Conservation (phyloP, 78 protist genomes). For the Dictyostelium brefeldianum region DNA sequence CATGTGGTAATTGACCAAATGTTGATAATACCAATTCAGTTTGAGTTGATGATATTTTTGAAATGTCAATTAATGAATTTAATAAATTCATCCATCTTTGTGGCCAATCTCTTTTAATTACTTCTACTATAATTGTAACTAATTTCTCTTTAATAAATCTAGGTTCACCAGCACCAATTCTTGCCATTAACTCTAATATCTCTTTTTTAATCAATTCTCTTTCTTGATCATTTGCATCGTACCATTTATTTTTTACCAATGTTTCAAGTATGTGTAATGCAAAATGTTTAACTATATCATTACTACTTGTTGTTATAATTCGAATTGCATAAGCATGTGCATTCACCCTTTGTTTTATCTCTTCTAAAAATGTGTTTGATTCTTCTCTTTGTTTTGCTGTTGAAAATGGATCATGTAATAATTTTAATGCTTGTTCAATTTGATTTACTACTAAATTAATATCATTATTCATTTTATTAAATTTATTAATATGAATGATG, state of each 20-base stretch:
- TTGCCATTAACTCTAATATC: slow-evolving; percentile 36
- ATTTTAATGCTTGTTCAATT: slow-evolving; percentile 37
- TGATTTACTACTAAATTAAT: slow-evolving; percentile 5
- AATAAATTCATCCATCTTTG: slow-evolving; percentile 80
- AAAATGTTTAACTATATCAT: slow-evolving; percentile 53
- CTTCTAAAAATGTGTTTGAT: slow-evolving; percentile 48
- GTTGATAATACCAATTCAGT: slow-evolving; percentile 57
- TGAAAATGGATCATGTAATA: slow-evolving; percentile 37
- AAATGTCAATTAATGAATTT: slow-evolving; percentile 25
- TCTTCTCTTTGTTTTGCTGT: not conserved
- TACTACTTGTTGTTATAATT: not conserved
- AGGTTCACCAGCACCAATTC: slow-evolving; percentile 31
- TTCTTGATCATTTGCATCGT: slow-evolving; percentile 27
- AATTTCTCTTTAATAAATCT: slow-evolving; percentile 75
- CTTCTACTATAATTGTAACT: slow-evolving; percentile 74
- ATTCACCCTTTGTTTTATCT: slow-evolving; percentile 33
- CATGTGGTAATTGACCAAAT: slow-evolving; percentile 71
- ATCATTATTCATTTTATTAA: slow-evolving; percentile 5
- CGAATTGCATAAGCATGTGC: slow-evolving; percentile 41
- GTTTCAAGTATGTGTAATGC: slow-evolving; percentile 68
- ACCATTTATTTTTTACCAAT: slow-evolving; percentile 68
- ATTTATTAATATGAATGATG: not conserved
- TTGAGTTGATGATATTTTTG: slow-evolving; percentile 32
- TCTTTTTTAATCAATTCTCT: slow-evolving; percentile 50
- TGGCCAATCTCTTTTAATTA: slow-evolving; percentile 83